phyloP scores from a whole-genome alignment of 2,329 filamentous ascomycete genomes.

The Penicillium expansum region DNA sequence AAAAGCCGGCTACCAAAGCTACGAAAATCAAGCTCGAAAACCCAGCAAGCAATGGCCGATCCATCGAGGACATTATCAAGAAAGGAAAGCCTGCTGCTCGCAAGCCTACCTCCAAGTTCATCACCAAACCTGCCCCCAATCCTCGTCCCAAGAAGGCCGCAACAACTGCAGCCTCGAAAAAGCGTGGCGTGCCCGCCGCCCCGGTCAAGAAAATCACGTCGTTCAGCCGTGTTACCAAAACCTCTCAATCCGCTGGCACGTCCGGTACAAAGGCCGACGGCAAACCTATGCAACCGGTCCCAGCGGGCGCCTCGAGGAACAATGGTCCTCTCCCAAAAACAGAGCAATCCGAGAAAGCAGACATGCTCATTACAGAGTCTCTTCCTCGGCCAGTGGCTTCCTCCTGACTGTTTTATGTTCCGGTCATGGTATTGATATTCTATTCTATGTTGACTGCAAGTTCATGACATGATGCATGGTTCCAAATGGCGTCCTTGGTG shows the following conservation, averaged over 20 bases:
- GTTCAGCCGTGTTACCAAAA: conserved; percentile 34
- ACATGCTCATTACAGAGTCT: not conserved
- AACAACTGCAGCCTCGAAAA: conserved; percentile 11
- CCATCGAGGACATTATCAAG: conserved; percentile 27
- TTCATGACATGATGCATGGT: conserved; percentile 19
- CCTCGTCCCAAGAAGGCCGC: conserved; percentile 17
- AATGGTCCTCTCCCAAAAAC: conserved; percentile 37
- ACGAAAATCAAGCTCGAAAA: conserved; percentile 21
- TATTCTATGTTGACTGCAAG: not conserved
- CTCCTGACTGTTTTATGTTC: conserved; percentile 3
- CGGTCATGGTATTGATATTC: conserved; percentile 2
- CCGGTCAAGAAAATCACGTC: conserved; percentile 5
- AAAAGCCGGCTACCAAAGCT: conserved; percentile 13
- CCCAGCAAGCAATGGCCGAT: conserved; percentile 32
- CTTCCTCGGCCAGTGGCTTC: not conserved
- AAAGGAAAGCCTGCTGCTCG: conserved; percentile 18
- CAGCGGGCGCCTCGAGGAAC: conserved; percentile 35
- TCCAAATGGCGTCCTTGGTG: conserved; percentile 6
- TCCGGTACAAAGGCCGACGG: conserved; percentile 28
- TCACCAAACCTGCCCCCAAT: not conserved
- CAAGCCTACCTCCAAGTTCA: not conserved
- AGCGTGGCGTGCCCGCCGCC: conserved; percentile 13
- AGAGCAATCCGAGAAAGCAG: not conserved
- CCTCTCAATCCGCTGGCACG: conserved; percentile 18
- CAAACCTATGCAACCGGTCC: conserved; percentile 38